Evolutionary conservation across 305 asterid species (phyloP), one percentile per base, ranked within the genome.

Genomic region (Rubia balearica): DNA sequence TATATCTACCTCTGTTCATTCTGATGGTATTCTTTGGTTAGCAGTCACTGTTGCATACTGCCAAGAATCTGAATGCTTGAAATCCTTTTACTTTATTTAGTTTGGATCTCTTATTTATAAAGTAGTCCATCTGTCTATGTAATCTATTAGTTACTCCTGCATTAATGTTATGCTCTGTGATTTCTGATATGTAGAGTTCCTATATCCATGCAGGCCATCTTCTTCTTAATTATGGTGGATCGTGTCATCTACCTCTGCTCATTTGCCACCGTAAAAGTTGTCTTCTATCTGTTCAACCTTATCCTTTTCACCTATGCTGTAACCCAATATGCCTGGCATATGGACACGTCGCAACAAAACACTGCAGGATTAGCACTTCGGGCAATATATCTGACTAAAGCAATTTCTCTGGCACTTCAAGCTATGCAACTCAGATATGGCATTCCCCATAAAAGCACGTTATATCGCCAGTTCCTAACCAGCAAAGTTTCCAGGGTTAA

Each of bases 391-490:
- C 90, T 90, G n/a, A 91, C 96, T 40, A 91, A 94, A 85, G 86
- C 90, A 67, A 75, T 90, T 81, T 94, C 99, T 73, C 81, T 94
- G 77, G 85, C 91, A 55, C 87, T 94, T 59, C 98, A 94, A 90
- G 99, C 99, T 72, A 81, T 88, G 76, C 99, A 94, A 79, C 86
- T 94, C 71, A 92, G 90, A 64, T 85, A 86, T 73, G 99, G 99
- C 30, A 84, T 94, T 77, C 91, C 98, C 67, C 91, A 94, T 71
- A 90, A 91, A 81, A 94, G 96, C 82, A 91, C 96, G 17, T 74
- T 91, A 75, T 94, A 91, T 84, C 96, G 97, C 79, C 99, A 94
- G 86, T 94, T 94, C 66, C 89, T 94, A 62, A 94, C 99, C 65
- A 94, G 99, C 72, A 86, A 88, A 77, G 95, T 91, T 76, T 83